Percentiles rank a stretch among this genome's conserved stretches.
Evolutionary conservation across 2,329 filamentous ascomycete genomes (phyloP).

Genomic region (Diplodia sapinea): DNA sequence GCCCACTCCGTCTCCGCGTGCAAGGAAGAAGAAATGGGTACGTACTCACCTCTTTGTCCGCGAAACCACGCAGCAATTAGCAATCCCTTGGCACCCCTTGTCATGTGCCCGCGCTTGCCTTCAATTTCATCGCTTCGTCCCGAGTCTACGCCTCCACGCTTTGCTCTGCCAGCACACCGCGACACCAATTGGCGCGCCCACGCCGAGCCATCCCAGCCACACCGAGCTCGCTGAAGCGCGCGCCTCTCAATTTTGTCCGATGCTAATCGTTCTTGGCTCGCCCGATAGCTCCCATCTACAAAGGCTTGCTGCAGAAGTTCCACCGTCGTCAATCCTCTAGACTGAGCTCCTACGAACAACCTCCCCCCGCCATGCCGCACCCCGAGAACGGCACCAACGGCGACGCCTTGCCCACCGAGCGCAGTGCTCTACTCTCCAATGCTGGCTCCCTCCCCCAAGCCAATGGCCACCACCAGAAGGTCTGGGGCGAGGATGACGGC

Average conservation of each 20-base stretch:
- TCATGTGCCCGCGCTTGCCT: constrained; percentile 13
- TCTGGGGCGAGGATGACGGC: constrained; percentile 26
- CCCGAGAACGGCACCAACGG: constrained; percentile 24
- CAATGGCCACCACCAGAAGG: constrained; percentile 12
- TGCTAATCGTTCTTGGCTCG: constrained; percentile 24
- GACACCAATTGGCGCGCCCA: constrained; percentile 3
- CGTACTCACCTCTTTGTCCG: constrained; percentile 24
- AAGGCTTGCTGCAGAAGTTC: constrained; percentile 28
- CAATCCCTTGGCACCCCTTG: constrained; percentile 22
- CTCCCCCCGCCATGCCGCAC: constrained; percentile 20
- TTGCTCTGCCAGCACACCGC: background rate
- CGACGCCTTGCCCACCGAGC: constrained; percentile 8
- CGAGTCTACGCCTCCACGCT: constrained; percentile 16
- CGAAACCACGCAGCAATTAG: constrained; percentile 26
- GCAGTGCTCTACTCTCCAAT: constrained; percentile 14
- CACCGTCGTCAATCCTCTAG: constrained; percentile 27
- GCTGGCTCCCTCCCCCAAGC: background rate
- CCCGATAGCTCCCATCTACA: constrained; percentile 20
- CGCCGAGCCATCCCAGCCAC: constrained; percentile 18
- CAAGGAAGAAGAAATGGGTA: constrained; percentile 29
- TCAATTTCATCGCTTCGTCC: constrained; percentile 21
- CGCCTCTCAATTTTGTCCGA: constrained; percentile 18
- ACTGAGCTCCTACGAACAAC: constrained; percentile 1
- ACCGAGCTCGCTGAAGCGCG: constrained; percentile 1
- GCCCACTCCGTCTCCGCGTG: background rate